Evolutionary conservation across 495 filamentous ascomycete genomes (phyloP).

Genomic region (Penicillium fimorum): DNA sequence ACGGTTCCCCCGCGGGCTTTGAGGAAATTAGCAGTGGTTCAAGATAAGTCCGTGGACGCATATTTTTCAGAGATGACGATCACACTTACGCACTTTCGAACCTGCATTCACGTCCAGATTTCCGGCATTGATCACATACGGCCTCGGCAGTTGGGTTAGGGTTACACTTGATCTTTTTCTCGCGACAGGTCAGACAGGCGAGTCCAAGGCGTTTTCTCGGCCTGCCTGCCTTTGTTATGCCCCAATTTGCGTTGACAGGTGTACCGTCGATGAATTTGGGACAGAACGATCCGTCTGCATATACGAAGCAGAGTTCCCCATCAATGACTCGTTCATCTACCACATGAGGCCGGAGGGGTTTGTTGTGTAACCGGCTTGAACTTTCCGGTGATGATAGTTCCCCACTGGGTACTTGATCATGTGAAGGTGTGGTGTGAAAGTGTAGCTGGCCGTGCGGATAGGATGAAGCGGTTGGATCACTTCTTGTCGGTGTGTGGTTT

Average conservation of each 20-base stretch:
- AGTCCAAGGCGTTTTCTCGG: constrained; percentile 85
- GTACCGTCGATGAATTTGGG: constrained; percentile 83
- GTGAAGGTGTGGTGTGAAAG: constrained; percentile 15
- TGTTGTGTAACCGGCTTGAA: constrained; percentile 16
- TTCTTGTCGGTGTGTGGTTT: constrained; percentile 22
- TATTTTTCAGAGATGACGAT: background rate
- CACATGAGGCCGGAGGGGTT: constrained; percentile 41
- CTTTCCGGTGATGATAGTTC: constrained; percentile 27
- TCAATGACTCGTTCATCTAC: constrained; percentile 56
- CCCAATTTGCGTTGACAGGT: constrained; percentile 87
- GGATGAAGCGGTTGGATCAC: constrained; percentile 19
- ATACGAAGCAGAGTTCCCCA: constrained; percentile 80
- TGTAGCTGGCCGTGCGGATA: constrained; percentile 18
- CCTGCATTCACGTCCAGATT: constrained; percentile 79
- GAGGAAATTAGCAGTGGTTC: constrained; percentile 13
- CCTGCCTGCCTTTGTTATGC: constrained; percentile 88
- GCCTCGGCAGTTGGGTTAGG: constrained; percentile 62
- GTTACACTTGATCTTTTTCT: constrained; percentile 97
- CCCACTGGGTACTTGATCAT: constrained; percentile 18
- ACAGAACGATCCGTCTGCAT: constrained; percentile 81
- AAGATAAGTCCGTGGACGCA: background rate
- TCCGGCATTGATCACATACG: constrained; percentile 86
- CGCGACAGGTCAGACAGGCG: constrained; percentile 84
- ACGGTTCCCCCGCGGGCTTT: constrained; percentile 42
- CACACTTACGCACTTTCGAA: constrained; percentile 81